Evolutionary conservation across 2,329 filamentous ascomycete genomes (phyloP).

Genomic region (Aspergillus puulaauensis): DNA sequence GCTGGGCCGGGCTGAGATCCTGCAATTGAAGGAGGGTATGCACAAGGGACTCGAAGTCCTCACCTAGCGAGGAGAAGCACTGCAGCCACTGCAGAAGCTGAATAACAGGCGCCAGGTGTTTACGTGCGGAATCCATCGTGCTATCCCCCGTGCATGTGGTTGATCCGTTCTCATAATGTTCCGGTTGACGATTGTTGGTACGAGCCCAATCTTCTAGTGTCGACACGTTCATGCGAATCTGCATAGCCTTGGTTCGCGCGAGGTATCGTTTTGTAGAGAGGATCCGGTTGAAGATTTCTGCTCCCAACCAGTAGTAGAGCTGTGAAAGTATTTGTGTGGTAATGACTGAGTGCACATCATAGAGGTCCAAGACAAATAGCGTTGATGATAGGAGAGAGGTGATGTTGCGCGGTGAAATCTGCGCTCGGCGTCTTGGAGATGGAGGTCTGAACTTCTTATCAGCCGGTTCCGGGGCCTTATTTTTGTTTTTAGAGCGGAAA

Average conservation of each 20-base stretch:
- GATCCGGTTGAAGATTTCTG: conserved; percentile 95
- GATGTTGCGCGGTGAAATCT: conserved; percentile 90
- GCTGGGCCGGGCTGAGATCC: conserved; percentile 77
- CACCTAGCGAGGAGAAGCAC: conserved; percentile 90
- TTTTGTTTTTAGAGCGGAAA: conserved; percentile 85
- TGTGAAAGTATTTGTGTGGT: conserved; percentile 88
- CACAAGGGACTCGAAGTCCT: conserved; percentile 85
- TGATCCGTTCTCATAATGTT: conserved; percentile 92
- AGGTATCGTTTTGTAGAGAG: conserved; percentile 96
- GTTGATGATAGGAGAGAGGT: conserved; percentile 94
- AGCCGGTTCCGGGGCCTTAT: conserved; percentile 77
- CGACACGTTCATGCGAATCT: conserved; percentile 98
- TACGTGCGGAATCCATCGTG: conserved; percentile 78
- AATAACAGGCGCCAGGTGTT: conserved; percentile 85
- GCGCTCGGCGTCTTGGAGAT: conserved; percentile 87
- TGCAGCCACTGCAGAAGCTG: conserved; percentile 97
- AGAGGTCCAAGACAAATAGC: conserved; percentile 95
- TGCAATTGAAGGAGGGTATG: conserved; percentile 88
- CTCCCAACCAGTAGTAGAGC: conserved; percentile 91
- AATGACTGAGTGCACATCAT: conserved; percentile 97
- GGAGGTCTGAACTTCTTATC: conserved; percentile 91
- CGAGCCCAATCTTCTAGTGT: conserved; percentile 94
- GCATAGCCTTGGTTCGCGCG: conserved; percentile 96
- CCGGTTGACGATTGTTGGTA: conserved; percentile 86
- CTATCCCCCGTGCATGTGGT: conserved; percentile 81